A percentile compares a stretch with the other conserved stretches of the same genome.
Evolutionary conservation across 768 basidiomycete species (phyloP).

Genomic region (Amanita subjunquillea): DNA sequence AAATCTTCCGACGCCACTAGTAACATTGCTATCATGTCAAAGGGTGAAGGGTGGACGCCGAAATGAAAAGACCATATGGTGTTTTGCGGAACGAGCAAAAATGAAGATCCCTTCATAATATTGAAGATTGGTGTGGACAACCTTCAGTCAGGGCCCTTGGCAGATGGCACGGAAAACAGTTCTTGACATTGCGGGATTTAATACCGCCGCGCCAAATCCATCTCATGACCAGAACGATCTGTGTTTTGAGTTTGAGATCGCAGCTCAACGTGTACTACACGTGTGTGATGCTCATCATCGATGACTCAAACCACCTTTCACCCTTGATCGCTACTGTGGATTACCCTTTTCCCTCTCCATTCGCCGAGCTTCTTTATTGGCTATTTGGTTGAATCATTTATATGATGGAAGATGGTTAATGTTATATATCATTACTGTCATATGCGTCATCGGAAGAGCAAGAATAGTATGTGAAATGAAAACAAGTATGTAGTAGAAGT

Average conservation of each 20-base stretch:
- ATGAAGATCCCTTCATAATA: background rate
- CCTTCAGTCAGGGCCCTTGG: background rate
- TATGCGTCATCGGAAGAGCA: conserved; percentile 1
- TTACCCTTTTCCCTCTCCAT: background rate
- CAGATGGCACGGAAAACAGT: background rate
- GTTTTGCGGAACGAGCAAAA: background rate
- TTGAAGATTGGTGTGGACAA: background rate
- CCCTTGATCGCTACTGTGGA: background rate
- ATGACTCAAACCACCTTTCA: conserved; percentile 10
- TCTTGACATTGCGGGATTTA: background rate
- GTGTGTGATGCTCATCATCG: conserved; percentile 16
- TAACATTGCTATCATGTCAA: background rate
- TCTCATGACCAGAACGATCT: background rate
- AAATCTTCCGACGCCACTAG: conserved; percentile 3
- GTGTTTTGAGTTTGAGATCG: conserved; percentile 1
- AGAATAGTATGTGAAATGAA: conserved; percentile 1
- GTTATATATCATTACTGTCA: background rate
- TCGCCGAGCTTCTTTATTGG: background rate
- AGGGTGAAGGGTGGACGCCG: conserved; percentile 1
- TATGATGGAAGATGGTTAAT: background rate
- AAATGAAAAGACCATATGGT: conserved; percentile 6
- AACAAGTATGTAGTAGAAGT: background rate
- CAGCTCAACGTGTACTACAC: conserved; percentile 16
- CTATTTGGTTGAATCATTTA: background rate
- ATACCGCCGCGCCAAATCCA: background rate